Percentiles rank a stretch among this genome's conserved stretches.
phyloP scores from a whole-genome alignment of 2,329 filamentous ascomycete genomes.

The Chaetomiaceae sp. region DNA sequence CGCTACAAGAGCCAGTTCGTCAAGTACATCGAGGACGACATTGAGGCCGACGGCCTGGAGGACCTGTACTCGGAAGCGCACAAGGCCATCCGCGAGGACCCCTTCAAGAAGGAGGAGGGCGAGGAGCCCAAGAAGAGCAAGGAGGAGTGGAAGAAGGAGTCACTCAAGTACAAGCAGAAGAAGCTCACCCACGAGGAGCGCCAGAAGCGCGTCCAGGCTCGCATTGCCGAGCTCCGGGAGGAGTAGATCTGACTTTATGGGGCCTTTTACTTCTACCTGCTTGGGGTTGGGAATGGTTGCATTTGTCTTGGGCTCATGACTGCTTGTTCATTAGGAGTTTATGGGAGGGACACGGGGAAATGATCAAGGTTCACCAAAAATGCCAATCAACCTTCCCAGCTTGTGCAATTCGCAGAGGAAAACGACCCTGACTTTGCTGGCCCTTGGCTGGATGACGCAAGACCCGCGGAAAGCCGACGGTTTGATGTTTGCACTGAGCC shows the following conservation, averaged over 20 bases:
- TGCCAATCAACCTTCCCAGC: slow-evolving; percentile 23
- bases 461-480: background rate
- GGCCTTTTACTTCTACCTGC: too few species aligned
- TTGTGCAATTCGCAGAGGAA: background rate
- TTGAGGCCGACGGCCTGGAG: slow-evolving; percentile 95
- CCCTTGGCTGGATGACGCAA: too few species aligned
- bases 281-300: slow-evolving; percentile 19
- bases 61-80: slow-evolving; percentile 93
- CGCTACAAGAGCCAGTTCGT: slow-evolving; percentile 98
- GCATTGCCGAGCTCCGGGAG: slow-evolving; percentile 73
- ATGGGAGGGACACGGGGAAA: slow-evolving; percentile 16
- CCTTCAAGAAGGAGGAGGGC: slow-evolving; percentile 82
- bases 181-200: slow-evolving; percentile 84
- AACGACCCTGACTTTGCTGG: too few species aligned
- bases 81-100: slow-evolving; percentile 94
- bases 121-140: slow-evolving; percentile 87
- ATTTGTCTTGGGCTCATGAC: slow-evolving; percentile 20
- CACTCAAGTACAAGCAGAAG: slow-evolving; percentile 72
- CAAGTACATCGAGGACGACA: slow-evolving; percentile 93
- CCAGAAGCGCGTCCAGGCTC: slow-evolving; percentile 76
- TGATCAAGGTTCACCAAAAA: slow-evolving; percentile 25
- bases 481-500: background rate
- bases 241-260: slow-evolving; percentile 34
- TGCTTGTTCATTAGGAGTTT: slow-evolving; percentile 25
- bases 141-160: slow-evolving; percentile 94